Evolutionary conservation across 768 basidiomycete genomes (phyloP).

Genomic region (Boletus tomentosulus): DNA sequence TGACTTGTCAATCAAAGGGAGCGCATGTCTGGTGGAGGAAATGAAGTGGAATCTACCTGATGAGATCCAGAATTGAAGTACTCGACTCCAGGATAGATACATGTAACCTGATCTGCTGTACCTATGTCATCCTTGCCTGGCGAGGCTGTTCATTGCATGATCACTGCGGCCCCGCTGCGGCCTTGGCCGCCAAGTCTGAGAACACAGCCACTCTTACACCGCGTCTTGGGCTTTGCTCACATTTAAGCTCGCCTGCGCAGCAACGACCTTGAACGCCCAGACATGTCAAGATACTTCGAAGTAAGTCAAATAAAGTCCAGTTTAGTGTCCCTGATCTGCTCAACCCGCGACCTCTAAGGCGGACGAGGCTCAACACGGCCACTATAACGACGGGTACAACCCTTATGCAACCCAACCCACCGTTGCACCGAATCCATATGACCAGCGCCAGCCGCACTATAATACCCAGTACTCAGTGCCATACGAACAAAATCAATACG

Average conservation of each 20-base stretch:
- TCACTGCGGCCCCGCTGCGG: not conserved
- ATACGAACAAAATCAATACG: slow-evolving; percentile 34
- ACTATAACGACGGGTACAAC: slow-evolving; percentile 66
- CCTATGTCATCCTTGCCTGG: no score
- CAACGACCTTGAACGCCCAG: slow-evolving; percentile 2
- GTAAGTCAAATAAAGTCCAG: slow-evolving; percentile 21
- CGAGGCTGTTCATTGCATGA: not conserved
- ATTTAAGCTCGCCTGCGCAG: not conserved
- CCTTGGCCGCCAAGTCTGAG: not conserved
- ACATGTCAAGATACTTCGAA: slow-evolving; percentile 42
- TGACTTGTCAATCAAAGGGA: not conserved
- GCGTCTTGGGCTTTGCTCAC: not conserved
- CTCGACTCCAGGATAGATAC: no score
- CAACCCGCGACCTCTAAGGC: slow-evolving; percentile 36
- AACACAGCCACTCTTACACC: slow-evolving; percentile 9
- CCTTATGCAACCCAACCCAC: slow-evolving; percentile 39
- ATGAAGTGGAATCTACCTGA: no score
- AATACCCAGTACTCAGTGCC: slow-evolving; percentile 27
- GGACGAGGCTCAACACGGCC: slow-evolving; percentile 58
- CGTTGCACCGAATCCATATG: slow-evolving; percentile 36
- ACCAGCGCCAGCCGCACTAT: slow-evolving; percentile 34
- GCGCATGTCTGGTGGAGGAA: not conserved
- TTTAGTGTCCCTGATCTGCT: not conserved
- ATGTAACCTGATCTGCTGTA: not conserved
- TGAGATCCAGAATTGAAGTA: no score